phyloP scores from a whole-genome alignment of 2,329 filamentous ascomycete species.

The Ascosphaera acerosa region DNA sequence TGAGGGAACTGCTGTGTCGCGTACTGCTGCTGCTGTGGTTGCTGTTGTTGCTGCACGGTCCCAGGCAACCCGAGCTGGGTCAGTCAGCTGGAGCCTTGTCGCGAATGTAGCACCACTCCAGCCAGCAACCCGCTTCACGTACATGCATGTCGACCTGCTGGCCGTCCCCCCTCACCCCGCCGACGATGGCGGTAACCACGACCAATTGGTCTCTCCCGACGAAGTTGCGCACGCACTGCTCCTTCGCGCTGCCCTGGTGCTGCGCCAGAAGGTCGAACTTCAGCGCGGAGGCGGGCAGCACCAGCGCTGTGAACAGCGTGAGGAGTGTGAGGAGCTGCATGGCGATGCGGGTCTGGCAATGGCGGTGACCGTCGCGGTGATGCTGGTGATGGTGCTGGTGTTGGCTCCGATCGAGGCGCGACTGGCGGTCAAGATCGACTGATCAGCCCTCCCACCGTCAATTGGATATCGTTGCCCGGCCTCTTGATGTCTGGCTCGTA shows the following conservation, averaged over 20 bases:
- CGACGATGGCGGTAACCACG: slow-evolving; percentile 73
- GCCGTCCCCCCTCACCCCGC: slow-evolving; percentile 72
- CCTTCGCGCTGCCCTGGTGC: slow-evolving; percentile 36
- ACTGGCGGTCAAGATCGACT: too few relatives aligned
- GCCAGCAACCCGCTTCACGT: slow-evolving; percentile 18
- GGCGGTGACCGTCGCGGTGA: too few relatives aligned
- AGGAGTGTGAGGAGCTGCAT: too few relatives aligned
- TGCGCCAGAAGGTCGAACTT: slow-evolving; percentile 75
- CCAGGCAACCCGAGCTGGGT: slow-evolving; percentile 35
- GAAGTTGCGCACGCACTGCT: slow-evolving; percentile 92
- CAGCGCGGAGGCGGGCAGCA: slow-evolving; percentile 33
- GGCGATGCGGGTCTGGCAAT: too few relatives aligned
- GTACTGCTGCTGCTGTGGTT: too few relatives aligned
- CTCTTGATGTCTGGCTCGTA: too few relatives aligned
- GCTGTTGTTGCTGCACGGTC: slow-evolving; percentile 37
- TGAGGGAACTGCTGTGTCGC: too few relatives aligned
- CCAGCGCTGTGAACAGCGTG: slow-evolving; percentile 12
- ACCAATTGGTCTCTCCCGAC: slow-evolving; percentile 78
- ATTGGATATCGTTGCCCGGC: too few relatives aligned
- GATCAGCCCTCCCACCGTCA: too few relatives aligned
- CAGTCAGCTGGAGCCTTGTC: slow-evolving; percentile 28
- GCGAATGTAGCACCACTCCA: slow-evolving; percentile 22
- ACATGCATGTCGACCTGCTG: slow-evolving; percentile 89
- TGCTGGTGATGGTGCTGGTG: too few relatives aligned
- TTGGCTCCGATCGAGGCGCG: too few relatives aligned